phyloP scores from a whole-genome alignment of 176 grass and related monocot species.

The Zoysia pacifica region DNA sequence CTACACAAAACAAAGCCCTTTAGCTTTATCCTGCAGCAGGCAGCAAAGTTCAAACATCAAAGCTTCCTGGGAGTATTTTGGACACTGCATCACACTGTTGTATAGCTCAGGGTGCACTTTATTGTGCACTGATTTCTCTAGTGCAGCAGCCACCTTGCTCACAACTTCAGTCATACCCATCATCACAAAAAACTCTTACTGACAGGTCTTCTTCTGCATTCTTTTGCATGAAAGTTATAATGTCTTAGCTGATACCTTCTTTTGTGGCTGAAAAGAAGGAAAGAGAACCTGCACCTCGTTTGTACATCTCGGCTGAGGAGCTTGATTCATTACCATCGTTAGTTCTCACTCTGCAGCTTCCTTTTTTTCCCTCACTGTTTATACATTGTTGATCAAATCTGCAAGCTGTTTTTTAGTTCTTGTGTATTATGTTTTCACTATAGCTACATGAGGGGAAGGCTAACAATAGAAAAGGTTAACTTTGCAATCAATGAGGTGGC shows the following conservation, averaged over 20 bases:
- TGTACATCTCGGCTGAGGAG: slow-evolving; percentile 78
- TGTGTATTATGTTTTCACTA: slow-evolving; percentile 18
- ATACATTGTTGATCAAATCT: slow-evolving; percentile 1
- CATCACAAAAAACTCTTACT: no score
- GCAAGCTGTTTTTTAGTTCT: not conserved
- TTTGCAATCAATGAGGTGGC: slow-evolving; percentile 92
- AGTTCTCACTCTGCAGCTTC: slow-evolving; percentile 40
- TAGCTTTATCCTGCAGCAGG: no score
- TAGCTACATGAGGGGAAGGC: slow-evolving; percentile 94
- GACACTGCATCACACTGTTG: no score
- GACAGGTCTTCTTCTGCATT: no score
- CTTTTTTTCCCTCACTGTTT: slow-evolving; percentile 1
- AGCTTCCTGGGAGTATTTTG: no score
- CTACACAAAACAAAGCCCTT: no score
- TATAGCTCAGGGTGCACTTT: no score
- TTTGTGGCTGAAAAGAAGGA: slow-evolving; percentile 71
- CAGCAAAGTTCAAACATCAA: no score
- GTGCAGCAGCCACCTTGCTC: no score
- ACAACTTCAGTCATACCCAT: no score
- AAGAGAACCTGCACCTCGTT: slow-evolving; percentile 66
- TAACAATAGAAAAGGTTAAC: slow-evolving; percentile 94
- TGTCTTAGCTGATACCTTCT: slow-evolving; percentile 25
- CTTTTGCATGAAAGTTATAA: not conserved
- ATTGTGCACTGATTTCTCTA: no score
- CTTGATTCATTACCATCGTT: slow-evolving; percentile 82